Base-by-base conservation (phyloP, 768 basidiomycete species). In the Rhizopogon vinicolor region DNA sequence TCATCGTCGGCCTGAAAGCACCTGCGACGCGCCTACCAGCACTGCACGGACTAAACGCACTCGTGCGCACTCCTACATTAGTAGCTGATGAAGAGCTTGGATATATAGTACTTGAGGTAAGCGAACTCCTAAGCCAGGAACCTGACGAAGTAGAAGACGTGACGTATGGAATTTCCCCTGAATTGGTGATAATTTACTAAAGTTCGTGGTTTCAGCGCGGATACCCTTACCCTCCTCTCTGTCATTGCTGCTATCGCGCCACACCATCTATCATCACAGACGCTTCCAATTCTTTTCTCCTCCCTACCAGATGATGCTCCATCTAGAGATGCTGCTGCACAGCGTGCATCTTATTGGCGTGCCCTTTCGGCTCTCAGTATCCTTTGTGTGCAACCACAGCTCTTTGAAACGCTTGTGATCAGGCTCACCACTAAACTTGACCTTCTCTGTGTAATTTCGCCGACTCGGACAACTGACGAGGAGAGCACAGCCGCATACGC, bases 321-420 rank as follows among this genome's bases (percentile, higher is more conserved):
- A 3, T 37, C 74, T 1, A 71, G 80, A 18, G 76, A 82, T 5
- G 84, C 81, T 12, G 69, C 71, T 2, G 60, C 69, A 3, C 82
- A 83, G 40, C 83, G 90, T n/a, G 73, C 76, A 16, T 78, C 78
- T 51, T 87, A 81, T 62, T 87, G 89, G 77, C 80, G 81, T 39
- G 78, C 80, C 40, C 79, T 98, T 52, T 74, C 77, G 10, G 80
- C 85, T 13, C 78, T 98, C 44, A 80, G 82, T 51, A 79, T 76
- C 13, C 78, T 99, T 12, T 97, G 91, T 67, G 63, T 81, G 8
- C 84, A 86, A 41, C 78, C 86, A 0, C 75, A 82, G 13, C 78
- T 98, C n/a, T 98, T 96, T 68, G 91, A 92, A 64, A 85, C 78
- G 5, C 78, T 98, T 28, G 83, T 92, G 51, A 78, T 92, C 45